These are phyloP conservation scores for Hordeum vulgare DNA, from an alignment of 176 grass and related monocot species.

Conservation along the genomic window DNA sequence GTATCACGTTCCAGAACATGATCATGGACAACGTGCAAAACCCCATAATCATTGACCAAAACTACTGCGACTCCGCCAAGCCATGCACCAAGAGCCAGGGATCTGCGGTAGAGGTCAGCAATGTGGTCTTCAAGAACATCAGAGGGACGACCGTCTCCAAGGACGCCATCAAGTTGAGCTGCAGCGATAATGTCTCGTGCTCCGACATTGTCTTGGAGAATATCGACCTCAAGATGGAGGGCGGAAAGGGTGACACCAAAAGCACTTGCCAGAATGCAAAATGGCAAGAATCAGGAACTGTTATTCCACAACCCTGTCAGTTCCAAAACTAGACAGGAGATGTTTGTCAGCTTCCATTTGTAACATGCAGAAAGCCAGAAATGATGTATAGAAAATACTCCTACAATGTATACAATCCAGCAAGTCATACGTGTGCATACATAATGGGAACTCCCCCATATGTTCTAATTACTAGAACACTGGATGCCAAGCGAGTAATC, in stretches of 20 bases:
- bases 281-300: slow-evolving; percentile 34
- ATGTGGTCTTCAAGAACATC: slow-evolving; percentile 55
- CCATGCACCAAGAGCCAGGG: not conserved
- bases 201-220: slow-evolving; percentile 31
- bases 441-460: not conserved
- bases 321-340: not conserved
- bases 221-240: slow-evolving; percentile 28
- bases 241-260: not conserved
- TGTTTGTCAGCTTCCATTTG: not conserved
- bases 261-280: slow-evolving; percentile 33
- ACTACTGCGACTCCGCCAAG: slow-evolving; percentile 30
- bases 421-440: not conserved
- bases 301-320: slow-evolving; percentile 44
- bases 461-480: not conserved
- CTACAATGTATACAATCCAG: not conserved
- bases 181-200: slow-evolving; percentile 26
- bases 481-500: no score
- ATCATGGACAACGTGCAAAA: slow-evolving; percentile 43
- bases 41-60: slow-evolving; percentile 56
- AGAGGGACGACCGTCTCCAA: slow-evolving; percentile 44
- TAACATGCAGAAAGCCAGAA: not conserved
- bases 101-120: slow-evolving; percentile 47
- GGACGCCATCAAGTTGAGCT: slow-evolving; percentile 51
- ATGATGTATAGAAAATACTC: not conserved
- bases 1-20: slow-evolving; percentile 47